Evolutionary conservation across 345 rosid species (phyloP).

Genomic region (Populus pruinosa): DNA sequence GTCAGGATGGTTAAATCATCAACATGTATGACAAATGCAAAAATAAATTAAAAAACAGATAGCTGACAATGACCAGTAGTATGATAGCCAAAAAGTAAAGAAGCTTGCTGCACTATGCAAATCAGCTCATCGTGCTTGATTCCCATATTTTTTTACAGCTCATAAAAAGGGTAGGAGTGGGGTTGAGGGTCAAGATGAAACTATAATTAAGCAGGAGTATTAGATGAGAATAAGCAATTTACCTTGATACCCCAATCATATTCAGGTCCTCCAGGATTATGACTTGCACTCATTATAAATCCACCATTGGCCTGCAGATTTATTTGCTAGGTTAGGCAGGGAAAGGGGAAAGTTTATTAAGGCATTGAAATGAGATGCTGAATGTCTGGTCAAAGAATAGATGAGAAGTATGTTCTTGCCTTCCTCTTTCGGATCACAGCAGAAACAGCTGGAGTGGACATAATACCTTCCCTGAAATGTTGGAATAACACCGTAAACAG

Average conservation of each 20-base stretch:
- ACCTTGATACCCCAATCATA: conserved; percentile 99
- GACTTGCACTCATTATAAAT: conserved; percentile 97
- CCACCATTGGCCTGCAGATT: conserved; percentile 80
- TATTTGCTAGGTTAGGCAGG: not conserved
- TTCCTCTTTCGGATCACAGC: conserved; percentile 82
- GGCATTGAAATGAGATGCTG: not conserved
- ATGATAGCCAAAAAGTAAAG: not conserved
- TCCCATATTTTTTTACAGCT: not conserved
- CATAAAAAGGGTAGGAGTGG: not conserved
- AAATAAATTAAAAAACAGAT: not conserved
- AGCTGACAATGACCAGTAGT: not conserved
- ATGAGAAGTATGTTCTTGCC: conserved; percentile 34
- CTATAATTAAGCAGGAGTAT: not conserved
- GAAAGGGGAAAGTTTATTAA: not conserved
- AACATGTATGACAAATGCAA: not conserved
- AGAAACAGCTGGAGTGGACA: conserved; percentile 92
- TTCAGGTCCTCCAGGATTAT: conserved; percentile 91
- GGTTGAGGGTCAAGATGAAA: not conserved
- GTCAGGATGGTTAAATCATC: not conserved
- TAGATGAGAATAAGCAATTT: conserved; percentile 16
- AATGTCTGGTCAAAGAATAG: conserved; percentile 4
- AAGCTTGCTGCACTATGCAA: not conserved
- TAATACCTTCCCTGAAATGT: conserved; percentile 66
- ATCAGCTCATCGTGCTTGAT: not conserved
- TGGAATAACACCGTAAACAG: conserved; percentile 10